phyloP scores from a whole-genome alignment of 2,329 filamentous ascomycete species.

The Claviceps africana region DNA sequence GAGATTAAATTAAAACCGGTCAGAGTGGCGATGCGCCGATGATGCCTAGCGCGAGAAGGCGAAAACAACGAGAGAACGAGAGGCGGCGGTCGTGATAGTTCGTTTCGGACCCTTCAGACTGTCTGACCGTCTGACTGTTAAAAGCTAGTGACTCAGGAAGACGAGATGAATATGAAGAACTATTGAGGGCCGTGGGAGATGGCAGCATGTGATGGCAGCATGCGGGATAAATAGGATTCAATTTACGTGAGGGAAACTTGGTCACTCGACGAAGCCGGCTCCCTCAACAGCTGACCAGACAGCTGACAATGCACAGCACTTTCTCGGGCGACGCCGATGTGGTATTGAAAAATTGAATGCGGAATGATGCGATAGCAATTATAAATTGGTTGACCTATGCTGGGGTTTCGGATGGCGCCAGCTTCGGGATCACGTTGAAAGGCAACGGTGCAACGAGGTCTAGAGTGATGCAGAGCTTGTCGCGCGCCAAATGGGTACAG shows the following conservation, averaged over 20 bases:
- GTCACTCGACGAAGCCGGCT: neutral
- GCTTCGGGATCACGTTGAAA: conserved; percentile 1
- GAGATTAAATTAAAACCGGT: neutral
- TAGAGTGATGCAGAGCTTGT: conserved; percentile 7
- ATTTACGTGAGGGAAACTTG: neutral
- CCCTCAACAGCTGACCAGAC: neutral
- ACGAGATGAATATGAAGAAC: neutral
- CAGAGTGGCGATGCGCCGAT: neutral
- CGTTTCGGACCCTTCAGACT: neutral
- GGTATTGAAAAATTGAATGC: neutral
- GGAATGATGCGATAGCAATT: neutral
- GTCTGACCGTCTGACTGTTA: neutral
- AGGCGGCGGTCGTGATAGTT: neutral
- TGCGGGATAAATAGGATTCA: neutral
- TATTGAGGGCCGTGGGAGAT: neutral
- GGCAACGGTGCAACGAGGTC: neutral
- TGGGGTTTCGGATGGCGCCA: conserved; percentile 1
- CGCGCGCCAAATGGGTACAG: conserved; percentile 4
- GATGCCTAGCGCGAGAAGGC: neutral
- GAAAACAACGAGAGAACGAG: neutral
- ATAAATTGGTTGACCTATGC: conserved; percentile 3
- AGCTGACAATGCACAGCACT: conserved; percentile 1
- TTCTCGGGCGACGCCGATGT: neutral
- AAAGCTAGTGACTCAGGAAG: no score
- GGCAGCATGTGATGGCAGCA: neutral